A percentile compares a stretch with the other conserved stretches of the same genome.
These are phyloP conservation scores for Fusarium sp. DNA, from an alignment of 2,329 filamentous ascomycete genomes.

Conservation along the genomic window DNA sequence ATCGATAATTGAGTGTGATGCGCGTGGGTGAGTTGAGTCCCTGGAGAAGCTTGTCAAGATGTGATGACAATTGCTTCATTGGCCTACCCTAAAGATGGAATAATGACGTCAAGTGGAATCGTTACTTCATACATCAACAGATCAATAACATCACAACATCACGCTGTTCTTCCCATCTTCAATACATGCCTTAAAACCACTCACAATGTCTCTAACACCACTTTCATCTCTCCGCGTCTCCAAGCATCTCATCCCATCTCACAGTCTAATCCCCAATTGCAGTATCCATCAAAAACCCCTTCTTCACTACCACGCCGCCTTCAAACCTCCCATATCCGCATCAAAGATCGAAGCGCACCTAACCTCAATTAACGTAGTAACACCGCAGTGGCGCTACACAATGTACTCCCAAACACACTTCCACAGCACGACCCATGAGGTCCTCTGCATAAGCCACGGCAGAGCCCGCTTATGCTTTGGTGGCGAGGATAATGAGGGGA, in stretches of 20 bases:
- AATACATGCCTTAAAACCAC: too few relatives aligned
- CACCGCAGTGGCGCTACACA: conserved; percentile 72
- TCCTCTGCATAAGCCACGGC: conserved; percentile 67
- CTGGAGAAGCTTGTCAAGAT: neutral
- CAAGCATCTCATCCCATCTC: conserved; percentile 65
- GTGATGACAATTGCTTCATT: neutral
- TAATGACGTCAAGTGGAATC: neutral
- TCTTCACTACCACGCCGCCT: conserved; percentile 70
- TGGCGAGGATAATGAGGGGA: conserved; percentile 65
- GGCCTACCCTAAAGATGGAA: neutral
- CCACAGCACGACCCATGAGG: conserved; percentile 72
- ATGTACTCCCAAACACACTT: conserved; percentile 74
- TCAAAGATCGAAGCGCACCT: conserved; percentile 66
- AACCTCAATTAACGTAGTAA: conserved; percentile 59
- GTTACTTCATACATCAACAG: neutral
- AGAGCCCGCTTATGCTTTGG: conserved; percentile 71
- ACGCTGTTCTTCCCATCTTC: neutral
- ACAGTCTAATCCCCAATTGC: conserved; percentile 68
- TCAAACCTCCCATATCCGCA: conserved; percentile 53
- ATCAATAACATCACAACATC: neutral
- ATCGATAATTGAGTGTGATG: rapidly evolving
- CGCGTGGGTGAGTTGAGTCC: neutral
- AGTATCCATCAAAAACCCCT: conserved; percentile 69
- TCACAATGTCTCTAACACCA: conserved; percentile 14
- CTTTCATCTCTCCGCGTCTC: conserved; percentile 63